Conservation (phyloP, 164 flowering plant genomes). For the Stephania yunnanensis region DNA sequence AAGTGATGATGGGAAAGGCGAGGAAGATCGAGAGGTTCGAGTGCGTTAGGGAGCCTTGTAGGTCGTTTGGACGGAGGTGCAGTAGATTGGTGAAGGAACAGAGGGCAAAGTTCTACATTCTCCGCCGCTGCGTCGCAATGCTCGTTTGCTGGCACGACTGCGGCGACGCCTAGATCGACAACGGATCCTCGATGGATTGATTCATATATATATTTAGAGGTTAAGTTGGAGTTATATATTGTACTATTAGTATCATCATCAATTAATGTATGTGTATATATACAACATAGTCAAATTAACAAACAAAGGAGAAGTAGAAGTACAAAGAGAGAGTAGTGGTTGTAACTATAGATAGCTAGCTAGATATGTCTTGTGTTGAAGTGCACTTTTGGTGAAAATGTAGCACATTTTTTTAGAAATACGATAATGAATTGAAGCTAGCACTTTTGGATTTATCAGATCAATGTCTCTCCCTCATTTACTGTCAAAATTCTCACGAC, state of each 20-base stretch:
- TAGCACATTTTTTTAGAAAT: no score
- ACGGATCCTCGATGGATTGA: neutral
- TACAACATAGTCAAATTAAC: slow-evolving; percentile 1
- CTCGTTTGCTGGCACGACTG: slow-evolving; percentile 64
- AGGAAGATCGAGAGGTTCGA: slow-evolving; percentile 8
- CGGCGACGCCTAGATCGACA: slow-evolving; percentile 17
- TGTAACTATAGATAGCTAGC: no score
- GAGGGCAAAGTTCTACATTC: slow-evolving; percentile 65
- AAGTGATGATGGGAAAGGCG: neutral
- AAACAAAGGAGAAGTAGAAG: neutral
- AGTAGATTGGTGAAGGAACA: slow-evolving; percentile 62
- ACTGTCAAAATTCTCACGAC: no score
- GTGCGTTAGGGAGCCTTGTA: slow-evolving; percentile 30
- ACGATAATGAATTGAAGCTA: no score
- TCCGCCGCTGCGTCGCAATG: slow-evolving; percentile 64
- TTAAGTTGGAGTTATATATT: neutral
- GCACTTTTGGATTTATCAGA: no score
- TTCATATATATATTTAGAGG: no score
- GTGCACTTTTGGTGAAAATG: no score
- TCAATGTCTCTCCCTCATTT: no score
- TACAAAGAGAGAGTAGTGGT: neutral
- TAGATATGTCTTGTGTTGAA: no score
- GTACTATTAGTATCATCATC: no score
- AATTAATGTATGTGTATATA: slow-evolving; percentile 1
- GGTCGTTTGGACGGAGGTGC: slow-evolving; percentile 53